Percentiles rank a stretch among this genome's conserved stretches.
phyloP scores from a whole-genome alignment of 2,329 filamentous ascomycete species.

The Pseudocercospora ulei region DNA sequence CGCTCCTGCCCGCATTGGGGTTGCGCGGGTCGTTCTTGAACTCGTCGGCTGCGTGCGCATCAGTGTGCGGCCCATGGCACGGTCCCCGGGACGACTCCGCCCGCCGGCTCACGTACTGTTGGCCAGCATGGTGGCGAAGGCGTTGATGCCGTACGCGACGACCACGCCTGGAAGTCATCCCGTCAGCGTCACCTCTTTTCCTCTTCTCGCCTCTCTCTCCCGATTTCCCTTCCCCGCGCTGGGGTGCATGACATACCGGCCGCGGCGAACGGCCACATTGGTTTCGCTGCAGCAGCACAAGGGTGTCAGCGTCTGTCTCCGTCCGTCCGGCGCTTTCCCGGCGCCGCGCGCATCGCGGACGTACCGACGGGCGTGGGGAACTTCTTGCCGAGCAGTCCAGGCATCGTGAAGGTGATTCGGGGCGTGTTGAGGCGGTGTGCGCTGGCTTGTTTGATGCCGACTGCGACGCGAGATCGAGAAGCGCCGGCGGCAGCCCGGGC shows the following conservation, averaged over 20 bases:
- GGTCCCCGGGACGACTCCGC: not conserved
- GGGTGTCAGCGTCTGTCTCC: slow-evolving; percentile 19
- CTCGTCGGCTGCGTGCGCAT: slow-evolving; percentile 59
- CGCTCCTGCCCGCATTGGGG: slow-evolving; percentile 44
- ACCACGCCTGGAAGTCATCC: slow-evolving; percentile 53
- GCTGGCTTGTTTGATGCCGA: not conserved
- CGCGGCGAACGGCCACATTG: slow-evolving; percentile 85
- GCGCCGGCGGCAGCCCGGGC: not conserved
- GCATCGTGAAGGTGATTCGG: slow-evolving; percentile 23
- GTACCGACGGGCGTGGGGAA: slow-evolving; percentile 44
- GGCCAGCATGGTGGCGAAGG: slow-evolving; percentile 65
- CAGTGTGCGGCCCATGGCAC: slow-evolving; percentile 9
- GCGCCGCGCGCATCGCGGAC: slow-evolving; percentile 24
- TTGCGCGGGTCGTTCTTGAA: slow-evolving; percentile 97
- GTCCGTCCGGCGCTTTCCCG: no score
- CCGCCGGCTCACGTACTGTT: slow-evolving; percentile 53
- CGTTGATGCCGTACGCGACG: slow-evolving; percentile 86
- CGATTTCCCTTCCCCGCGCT: not conserved
- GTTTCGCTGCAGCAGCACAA: slow-evolving; percentile 60
- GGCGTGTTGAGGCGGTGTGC: slow-evolving; percentile 4
- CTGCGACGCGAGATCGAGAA: slow-evolving; percentile 4
- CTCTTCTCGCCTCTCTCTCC: slow-evolving; percentile 4
- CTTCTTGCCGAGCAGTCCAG: slow-evolving; percentile 44
- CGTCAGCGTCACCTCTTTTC: slow-evolving; percentile 14
- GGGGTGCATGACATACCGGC: slow-evolving; percentile 59